These are phyloP conservation scores for Termitomyces sp. DNA, from an alignment of 768 basidiomycete species.

Conservation along the genomic window DNA sequence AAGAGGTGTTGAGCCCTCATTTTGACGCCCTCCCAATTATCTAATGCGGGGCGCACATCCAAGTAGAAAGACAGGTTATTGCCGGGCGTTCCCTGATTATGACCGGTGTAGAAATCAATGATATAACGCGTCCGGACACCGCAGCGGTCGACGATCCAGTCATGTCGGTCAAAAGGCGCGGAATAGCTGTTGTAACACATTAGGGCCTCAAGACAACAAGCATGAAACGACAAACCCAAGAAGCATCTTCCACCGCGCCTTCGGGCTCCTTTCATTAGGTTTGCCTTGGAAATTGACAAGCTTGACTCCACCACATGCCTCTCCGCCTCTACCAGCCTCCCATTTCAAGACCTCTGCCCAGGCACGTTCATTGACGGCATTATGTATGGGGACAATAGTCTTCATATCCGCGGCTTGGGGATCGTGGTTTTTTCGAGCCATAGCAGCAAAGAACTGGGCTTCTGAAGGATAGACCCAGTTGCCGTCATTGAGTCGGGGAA, in stretches of 20 bases:
- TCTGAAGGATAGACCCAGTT: constrained; percentile 99
- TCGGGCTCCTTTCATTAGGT: constrained; percentile 76
- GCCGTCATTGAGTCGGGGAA: constrained; percentile 67
- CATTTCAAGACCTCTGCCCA: constrained; percentile 83
- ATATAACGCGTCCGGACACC: constrained; percentile 89
- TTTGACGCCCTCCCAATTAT: constrained; percentile 90
- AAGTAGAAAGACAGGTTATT: constrained; percentile 83
- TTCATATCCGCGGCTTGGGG: constrained; percentile 90
- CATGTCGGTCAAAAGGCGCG: constrained; percentile 94
- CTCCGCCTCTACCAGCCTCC: constrained; percentile 81
- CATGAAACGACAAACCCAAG: constrained; percentile 65
- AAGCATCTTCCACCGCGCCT: constrained; percentile 78
- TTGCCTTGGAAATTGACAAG: constrained; percentile 90
- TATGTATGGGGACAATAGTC: constrained; percentile 96
- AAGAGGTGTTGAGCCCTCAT: constrained; percentile 72
- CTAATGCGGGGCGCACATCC: constrained; percentile 91
- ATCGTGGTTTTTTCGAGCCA: constrained; percentile 91
- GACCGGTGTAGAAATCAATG: constrained; percentile 97
- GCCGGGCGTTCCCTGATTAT: constrained; percentile 40
- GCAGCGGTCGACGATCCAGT: constrained; percentile 95
- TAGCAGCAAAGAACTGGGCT: constrained; percentile 97
- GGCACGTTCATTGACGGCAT: constrained; percentile 95
- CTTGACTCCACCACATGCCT: constrained; percentile 76
- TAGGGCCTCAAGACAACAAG: constrained; percentile 9
- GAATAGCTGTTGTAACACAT: constrained; percentile 62